Percentiles rank a stretch among this genome's conserved stretches.
These are phyloP conservation scores for Colletotrichum euphorbiae DNA, from an alignment of 2,329 filamentous ascomycete species.

Conservation along the genomic window DNA sequence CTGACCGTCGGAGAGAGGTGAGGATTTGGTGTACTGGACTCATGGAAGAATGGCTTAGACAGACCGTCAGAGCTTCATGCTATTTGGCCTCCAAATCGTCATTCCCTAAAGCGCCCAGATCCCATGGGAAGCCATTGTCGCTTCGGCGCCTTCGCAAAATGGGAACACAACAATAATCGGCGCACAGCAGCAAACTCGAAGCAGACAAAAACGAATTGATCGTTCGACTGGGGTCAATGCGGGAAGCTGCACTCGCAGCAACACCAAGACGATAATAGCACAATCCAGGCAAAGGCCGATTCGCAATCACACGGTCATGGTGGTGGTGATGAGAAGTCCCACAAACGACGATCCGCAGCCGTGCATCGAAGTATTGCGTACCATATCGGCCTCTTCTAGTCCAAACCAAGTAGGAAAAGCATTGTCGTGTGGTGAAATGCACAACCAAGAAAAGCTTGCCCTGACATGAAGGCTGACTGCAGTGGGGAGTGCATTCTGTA, in stretches of 20 bases:
- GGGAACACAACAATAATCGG: background rate
- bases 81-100: background rate
- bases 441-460: background rate
- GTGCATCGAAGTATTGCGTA: background rate
- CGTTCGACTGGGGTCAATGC: background rate
- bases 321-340: constrained; percentile 4
- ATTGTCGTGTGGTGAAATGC: constrained; percentile 5
- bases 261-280: background rate
- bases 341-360: constrained; percentile 6
- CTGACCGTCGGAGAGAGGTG: background rate
- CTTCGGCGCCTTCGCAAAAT: background rate
- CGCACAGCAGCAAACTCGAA: background rate
- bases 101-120: background rate
- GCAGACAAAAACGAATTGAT: background rate
- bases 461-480: background rate
- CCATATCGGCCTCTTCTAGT: background rate
- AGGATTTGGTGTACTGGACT: background rate
- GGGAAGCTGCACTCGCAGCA: constrained; percentile 9
- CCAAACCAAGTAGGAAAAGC: background rate
- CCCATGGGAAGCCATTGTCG: background rate
- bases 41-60: background rate
- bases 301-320: constrained; percentile 1
- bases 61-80: constrained; percentile 1
- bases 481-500: background rate
- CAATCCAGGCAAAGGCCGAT: background rate